Base-by-base conservation (phyloP, 2,329 filamentous ascomycete genomes). In the Xylariaceae sp. region DNA sequence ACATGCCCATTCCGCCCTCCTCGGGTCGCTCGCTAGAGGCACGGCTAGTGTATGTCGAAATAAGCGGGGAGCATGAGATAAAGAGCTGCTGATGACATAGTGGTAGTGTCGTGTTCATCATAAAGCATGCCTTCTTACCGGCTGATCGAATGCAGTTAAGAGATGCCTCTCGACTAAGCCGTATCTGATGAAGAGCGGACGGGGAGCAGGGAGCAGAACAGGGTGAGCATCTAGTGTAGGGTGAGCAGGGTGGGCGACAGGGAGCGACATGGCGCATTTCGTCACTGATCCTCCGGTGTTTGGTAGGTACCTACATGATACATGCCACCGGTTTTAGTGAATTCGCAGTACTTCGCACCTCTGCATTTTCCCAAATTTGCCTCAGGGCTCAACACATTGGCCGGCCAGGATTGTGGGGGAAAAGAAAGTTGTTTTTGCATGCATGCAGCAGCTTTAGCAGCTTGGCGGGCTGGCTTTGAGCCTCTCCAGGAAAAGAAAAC, bases 401-500 rank as follows among this genome's bases (percentile, higher is more conserved):
- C 41, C 13, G 50, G 56, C 62, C 51, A 49, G 61, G 56, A 51
- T 30, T 64, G 62, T 64, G 64, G 64, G 58, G 62, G 55, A 63
- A 41, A 51, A 35, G 39, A 44, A 52, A 52, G 51, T 58, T 62
- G 53, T 55, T 58, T 61, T 55, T 59, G 51, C 53, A 59, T 61
- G 54, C 55, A 59, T 60, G 54, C 56, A 53, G 55, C 49, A 9
- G 47, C 15, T 49, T 41, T 49, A 49, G 47, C 47, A 51, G 23
- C 53, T 59, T 59, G 18, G 56, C 58, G 17, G 7, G 57, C 61
- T 63, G 60, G 60, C 58, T 51, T 62, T 66, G 61, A 66, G 64
- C 64, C 64, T 65, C 64, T 62, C 59, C 61, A 60, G 34, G 58
- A 66, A 57, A 58, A 61, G 57, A 58, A 61, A 53, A 30, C 15